Evolutionary conservation across 2,329 filamentous ascomycete genomes (phyloP).

Genomic region (Parafenestella ontariensis): DNA sequence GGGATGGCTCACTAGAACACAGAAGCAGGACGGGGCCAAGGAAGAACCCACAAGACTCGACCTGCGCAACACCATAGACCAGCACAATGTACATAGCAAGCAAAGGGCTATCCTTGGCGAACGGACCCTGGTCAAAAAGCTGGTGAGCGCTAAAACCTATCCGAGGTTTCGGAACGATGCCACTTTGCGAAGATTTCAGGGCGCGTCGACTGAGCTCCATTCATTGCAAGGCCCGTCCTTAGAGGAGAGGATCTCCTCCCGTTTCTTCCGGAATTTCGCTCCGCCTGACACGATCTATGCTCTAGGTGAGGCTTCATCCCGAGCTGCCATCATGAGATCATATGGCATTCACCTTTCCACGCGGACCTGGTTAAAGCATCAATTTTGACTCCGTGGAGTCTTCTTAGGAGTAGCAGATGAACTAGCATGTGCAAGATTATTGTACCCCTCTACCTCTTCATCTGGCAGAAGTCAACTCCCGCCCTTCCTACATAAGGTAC

Average conservation of each 20-base stretch:
- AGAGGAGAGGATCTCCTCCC: conserved; percentile 45
- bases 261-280: conserved; percentile 39
- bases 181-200: conserved; percentile 29
- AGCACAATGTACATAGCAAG: neutral
- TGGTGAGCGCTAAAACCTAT: conserved; percentile 13
- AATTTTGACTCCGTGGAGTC: no score
- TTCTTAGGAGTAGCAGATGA: no score
- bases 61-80: neutral
- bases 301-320: conserved; percentile 5
- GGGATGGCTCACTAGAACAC: neutral
- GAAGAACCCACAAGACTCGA: neutral
- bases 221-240: conserved; percentile 23
- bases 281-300: conserved; percentile 8
- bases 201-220: conserved; percentile 25
- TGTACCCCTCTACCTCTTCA: neutral
- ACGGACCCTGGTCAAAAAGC: conserved; percentile 11
- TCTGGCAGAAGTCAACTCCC: neutral
- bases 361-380: neutral
- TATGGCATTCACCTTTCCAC: conserved; percentile 3
- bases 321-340: conserved; percentile 14
- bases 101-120: conserved; percentile 10
- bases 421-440: neutral
- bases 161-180: conserved; percentile 31
- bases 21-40: neutral
- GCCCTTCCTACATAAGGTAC: neutral